Conservation (phyloP, 164 flowering plant genomes). For the Stephania yunnanensis region DNA sequence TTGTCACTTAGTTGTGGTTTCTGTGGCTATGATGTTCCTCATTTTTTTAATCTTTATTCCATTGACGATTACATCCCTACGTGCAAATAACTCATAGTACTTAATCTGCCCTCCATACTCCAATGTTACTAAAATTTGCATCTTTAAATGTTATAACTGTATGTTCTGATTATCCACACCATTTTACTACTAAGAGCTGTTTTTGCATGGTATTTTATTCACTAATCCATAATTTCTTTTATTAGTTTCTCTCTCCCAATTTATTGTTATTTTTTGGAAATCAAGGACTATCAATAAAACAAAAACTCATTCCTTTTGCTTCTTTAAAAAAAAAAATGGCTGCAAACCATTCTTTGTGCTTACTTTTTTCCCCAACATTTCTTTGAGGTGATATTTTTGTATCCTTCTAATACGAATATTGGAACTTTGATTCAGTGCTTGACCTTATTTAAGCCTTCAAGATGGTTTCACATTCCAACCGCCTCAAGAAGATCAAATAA, state of each 20-base stretch:
- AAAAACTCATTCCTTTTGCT: not conserved
- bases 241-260: not conserved
- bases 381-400: not conserved
- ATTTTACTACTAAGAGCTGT: not conserved
- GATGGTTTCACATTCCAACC: constrained; percentile 38
- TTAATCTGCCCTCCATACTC: not conserved
- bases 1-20: not conserved
- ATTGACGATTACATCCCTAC: not conserved
- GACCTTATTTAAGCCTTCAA: constrained; percentile 25
- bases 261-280: not conserved
- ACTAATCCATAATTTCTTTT: not conserved
- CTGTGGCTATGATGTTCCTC: not conserved
- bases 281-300: not conserved
- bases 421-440: constrained; percentile 7
- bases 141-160: not conserved
- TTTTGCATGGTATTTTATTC: not conserved
- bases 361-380: not conserved
- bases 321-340: too few relatives aligned
- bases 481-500: constrained; percentile 31
- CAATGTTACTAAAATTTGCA: not conserved
- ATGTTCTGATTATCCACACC: not conserved
- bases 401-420: not conserved
- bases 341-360: not conserved
- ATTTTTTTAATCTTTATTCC: not conserved
- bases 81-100: not conserved